These are phyloP conservation scores for Mortierella sp. DNA, from an alignment of 371 early-diverging fungal genomes.

Conservation along the genomic window DNA sequence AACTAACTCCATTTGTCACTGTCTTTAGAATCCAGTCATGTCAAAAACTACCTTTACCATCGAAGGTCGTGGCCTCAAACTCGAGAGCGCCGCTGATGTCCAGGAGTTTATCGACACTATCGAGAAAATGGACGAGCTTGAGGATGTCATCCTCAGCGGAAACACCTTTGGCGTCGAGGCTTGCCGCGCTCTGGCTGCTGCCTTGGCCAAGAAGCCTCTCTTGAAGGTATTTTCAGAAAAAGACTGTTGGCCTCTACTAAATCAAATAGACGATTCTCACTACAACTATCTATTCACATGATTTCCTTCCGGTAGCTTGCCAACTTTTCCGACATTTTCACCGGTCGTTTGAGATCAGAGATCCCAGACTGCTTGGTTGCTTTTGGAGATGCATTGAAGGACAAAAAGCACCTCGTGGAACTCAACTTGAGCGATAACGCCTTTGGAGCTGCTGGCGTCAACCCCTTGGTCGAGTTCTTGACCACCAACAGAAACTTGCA, in stretches of 20 bases:
- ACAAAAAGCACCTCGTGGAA: constrained; percentile 80
- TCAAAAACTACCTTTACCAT: constrained; percentile 65
- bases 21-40: constrained; percentile 12
- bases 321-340: constrained; percentile 91
- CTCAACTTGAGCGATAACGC: constrained; percentile 97
- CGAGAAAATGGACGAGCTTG: constrained; percentile 70
- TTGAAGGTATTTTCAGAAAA: constrained; percentile 73
- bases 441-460: constrained; percentile 96
- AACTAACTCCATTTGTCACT: neutral
- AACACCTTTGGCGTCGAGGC: constrained; percentile 97
- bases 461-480: constrained; percentile 88
- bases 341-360: constrained; percentile 91
- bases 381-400: constrained; percentile 86
- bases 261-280: neutral
- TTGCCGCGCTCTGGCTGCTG: constrained; percentile 81
- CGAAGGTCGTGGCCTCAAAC: constrained; percentile 80
- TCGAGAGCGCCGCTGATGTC: constrained; percentile 88
- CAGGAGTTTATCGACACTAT: constrained; percentile 81
- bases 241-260: neutral
- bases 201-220: constrained; percentile 72
- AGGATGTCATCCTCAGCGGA: constrained; percentile 86
- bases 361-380: constrained; percentile 89
- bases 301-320: constrained; percentile 61
- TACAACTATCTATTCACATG: neutral
- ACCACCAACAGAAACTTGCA: constrained; percentile 83